Evolutionary conservation across 1,139 yeast genomes (phyloP), one percentile per base, ranked within the genome.

Genomic region (Candida freyschussii): DNA sequence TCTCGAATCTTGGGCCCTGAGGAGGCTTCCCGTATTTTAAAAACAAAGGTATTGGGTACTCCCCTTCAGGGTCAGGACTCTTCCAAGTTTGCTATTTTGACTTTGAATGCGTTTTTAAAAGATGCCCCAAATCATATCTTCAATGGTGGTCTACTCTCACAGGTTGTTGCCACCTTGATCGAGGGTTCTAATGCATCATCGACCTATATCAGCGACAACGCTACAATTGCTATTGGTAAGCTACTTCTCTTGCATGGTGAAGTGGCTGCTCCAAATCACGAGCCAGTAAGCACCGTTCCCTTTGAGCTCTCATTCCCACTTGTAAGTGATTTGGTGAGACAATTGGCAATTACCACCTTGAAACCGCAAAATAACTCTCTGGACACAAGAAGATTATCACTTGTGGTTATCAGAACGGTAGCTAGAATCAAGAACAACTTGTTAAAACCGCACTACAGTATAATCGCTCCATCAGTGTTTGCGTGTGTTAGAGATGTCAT

Each of bases 171-270:
- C 2, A 78, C 71, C 46, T 57, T 83, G 28, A 48, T 69, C 17
- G 53, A 52, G 13, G 69, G 77, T 29, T 59, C 75, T 19, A 60
- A 67, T 16, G 66, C 78, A 1, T 36, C 62, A 3, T 58, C 65
- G 29, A 64, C 73, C n/a, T 75, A 75, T 47, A 66, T 86, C 37
- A 70, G 82, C 45, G 96, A 85, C 47, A 82, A 83, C 50, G 80
- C 89, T n/a, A 68, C 82, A 4, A 59, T 81, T 36, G 97, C 95
- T 3, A 69, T 82, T 34, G 96, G 96, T 41, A 89, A 89, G 59
- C 46, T 82, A n/a, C 60, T 86, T 38, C 63, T 87, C 33, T 60
- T 75, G 27, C 55, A 65, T 20, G 65, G 60, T 9, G 71, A 65
- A 40, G 56, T 33, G 10, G 61, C 62, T 26, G 63, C 76, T 9